A percentile compares a stretch with the other conserved stretches of the same genome.
Conservation (phyloP, 371 early-diverging fungal species). For the Mucor sp. region DNA sequence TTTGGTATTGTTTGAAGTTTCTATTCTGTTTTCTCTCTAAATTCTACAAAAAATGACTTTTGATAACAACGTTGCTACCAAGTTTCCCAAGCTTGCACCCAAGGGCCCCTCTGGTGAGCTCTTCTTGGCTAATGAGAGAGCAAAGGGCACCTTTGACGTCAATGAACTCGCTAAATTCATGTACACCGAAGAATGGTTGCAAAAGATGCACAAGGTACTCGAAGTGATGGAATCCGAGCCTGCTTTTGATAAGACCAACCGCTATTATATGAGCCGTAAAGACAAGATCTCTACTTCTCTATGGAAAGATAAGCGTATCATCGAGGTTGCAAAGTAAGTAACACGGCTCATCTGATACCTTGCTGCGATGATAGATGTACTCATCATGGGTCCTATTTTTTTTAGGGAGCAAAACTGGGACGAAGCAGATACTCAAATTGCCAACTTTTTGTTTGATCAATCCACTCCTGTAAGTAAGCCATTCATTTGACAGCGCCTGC, state of each 20-base stretch:
- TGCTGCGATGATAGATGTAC: not conserved
- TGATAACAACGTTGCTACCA: constrained; percentile 38
- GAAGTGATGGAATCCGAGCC: constrained; percentile 58
- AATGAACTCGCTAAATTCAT: constrained; percentile 55
- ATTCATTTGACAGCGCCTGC: not conserved
- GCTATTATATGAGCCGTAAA: constrained; percentile 55
- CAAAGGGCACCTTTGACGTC: constrained; percentile 54
- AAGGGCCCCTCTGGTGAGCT: constrained; percentile 57
- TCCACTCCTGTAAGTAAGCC: constrained; percentile 42
- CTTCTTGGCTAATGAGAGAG: constrained; percentile 58
- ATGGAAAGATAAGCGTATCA: constrained; percentile 53
- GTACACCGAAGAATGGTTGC: constrained; percentile 56
- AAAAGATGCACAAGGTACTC: constrained; percentile 52
- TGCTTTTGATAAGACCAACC: constrained; percentile 58
- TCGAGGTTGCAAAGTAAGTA: constrained; percentile 46
- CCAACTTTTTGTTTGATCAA: constrained; percentile 46
- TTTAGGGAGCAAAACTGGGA: constrained; percentile 48
- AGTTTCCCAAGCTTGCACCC: constrained; percentile 54
- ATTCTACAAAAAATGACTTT: constrained; percentile 19
- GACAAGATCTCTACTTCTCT: constrained; percentile 49
- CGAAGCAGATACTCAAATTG: constrained; percentile 34
- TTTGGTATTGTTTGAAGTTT: not conserved
- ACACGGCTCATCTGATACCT: not conserved
- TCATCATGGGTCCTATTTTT: not conserved
- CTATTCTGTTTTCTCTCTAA: not conserved